Evolutionary conservation across 1,284 basidiomycete genomes (phyloP), one percentile per base, ranked within the genome.

Genomic region (Waitea zeae): DNA sequence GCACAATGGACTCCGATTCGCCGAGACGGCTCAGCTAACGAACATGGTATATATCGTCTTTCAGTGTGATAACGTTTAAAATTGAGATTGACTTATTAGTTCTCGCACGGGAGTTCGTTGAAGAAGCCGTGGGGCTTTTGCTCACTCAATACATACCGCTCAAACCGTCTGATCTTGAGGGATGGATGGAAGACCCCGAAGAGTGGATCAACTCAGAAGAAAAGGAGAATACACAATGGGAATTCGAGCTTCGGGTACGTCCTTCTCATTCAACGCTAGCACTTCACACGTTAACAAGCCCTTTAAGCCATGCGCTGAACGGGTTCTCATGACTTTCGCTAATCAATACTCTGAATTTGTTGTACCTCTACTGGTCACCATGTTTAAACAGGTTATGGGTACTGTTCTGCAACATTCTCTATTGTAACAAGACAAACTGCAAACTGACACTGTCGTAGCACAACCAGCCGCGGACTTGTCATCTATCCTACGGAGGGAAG

Each of bases 151-250:
- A 89, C 46, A 76, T 93, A 48, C 83, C 83, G 3, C 60, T 92
- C 20, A 82, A 79, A 36, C 65, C 78, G 1, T 56, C 64, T 3
- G 87, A 92, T 50, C 62, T 92, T 3, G 72, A 86, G 42, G 64
- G 60, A 3, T 83, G 88, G 75, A 67, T 78, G 56, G 63, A 67
- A 17, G 83, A 89, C 52, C 84, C 87, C 0, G 88, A 93, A 55
- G 83, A 89, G 47, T 93, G 87, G 84, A 68, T 88, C 3, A 79
- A 86, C 39, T 51, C 69, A 2, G 84, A 90, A 53, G 80, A 83
- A 40, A 80, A 77, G 42, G 88, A 87, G 43, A 80, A 77, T 39
- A 84, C 87, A 19, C 69, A 77, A 39, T 93, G 88, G 88, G 76
- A 86, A 39, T 92, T 70, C 46, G 82, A 88, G 46, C 71, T 90